Evolutionary conservation across 1,284 basidiomycete genomes (phyloP), one percentile per base, ranked within the genome.

Genomic region (Sparassis latifolia): DNA sequence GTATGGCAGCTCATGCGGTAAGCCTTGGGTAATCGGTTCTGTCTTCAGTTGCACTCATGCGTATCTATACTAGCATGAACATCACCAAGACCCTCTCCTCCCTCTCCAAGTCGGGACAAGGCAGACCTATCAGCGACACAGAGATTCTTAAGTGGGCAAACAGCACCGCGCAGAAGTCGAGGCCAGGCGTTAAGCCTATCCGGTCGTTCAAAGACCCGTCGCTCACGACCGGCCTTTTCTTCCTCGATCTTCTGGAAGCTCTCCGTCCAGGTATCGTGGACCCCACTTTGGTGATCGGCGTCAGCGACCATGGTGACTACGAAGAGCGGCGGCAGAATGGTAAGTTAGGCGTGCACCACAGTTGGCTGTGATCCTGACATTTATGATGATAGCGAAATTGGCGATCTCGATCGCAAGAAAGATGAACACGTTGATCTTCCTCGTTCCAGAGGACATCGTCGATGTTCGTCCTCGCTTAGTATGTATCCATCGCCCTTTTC

Each of bases 81-180:
- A 97, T 99, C 65, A 86, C 86, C 41, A 91, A 94, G 69, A 99
- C 95, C 1, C 81, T 99, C 40, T 84, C 84, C 33, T 79, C 81
- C 3, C 77, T 98, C 12, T 84, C 82, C 28, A 84, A 84, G 66
- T 77, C 82, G 41, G 79, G 82, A 29, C 79, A 80, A 33, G 92
- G 92, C 0, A 77, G 82, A 2, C 86, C 87, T 1, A 86, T 97
- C 50, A 89, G 84, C 48, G 97, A 99, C 65, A 82, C 79, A 29
- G 94, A 99, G 65, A 97, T 99, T 69, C 84, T 99, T 51, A 87
- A 82, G 60, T 99, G 96, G 97, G 95, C 96, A 0, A 98, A 98
- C 68, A 76, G 86, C 30, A 90, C 86, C 2, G 95, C 92, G 12
- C 84, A 92, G 67, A 78, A 78, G 52, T 77, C 71, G 9, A 84